Base-by-base conservation (phyloP, 1,284 basidiomycete species). In the Jaminaea rosea region DNA sequence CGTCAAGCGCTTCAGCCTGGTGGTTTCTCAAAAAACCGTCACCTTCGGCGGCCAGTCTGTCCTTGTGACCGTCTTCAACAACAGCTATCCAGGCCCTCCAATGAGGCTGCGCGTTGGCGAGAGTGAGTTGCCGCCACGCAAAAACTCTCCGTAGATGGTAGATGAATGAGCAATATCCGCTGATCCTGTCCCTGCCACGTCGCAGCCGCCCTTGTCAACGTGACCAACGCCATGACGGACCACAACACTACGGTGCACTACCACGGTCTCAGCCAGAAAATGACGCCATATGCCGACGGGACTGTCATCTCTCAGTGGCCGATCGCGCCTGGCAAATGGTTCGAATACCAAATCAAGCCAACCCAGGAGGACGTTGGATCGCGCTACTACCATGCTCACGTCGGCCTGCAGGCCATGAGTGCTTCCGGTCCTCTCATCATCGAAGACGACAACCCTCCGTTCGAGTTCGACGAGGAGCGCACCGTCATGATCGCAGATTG, bases 261-360 rank as follows among this genome's bases (percentile, higher is more conserved):
- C 44, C 65, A 67, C 51, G 66, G 64, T 1, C 39, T 67, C 1
- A 29, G 26, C 7, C 65, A 68, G 57, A 26, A 29, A 5, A 54
- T 59, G 29, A 61, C 59, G n/a, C 67, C 69, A 0, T 55, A 56
- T 2, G 57, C 63, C 52, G 69, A 72, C 27, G 69, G 69, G 2
- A 65, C 48, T 8, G 55, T 66, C 46, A 28, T 67, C 15, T 52
- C 53, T 2, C 69, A 72, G 45, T 69, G 63, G 58, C 65, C 65
- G 1, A 58, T 66, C 24, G 27, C 29, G 1, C 56, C 62, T 0
- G 55, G 55, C 4, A 1, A 49, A 2, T 65, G 26, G 32, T 64
- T 66, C 47, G 64, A 70, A 34, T 63, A 62, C 32, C 52, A 52
- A 1, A 61, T 66, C 8, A 46, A 52, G 8, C 39, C 61, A 6